Base-by-base conservation (phyloP, 495 filamentous ascomycete genomes). In the Neurospora sublineolata region DNA sequence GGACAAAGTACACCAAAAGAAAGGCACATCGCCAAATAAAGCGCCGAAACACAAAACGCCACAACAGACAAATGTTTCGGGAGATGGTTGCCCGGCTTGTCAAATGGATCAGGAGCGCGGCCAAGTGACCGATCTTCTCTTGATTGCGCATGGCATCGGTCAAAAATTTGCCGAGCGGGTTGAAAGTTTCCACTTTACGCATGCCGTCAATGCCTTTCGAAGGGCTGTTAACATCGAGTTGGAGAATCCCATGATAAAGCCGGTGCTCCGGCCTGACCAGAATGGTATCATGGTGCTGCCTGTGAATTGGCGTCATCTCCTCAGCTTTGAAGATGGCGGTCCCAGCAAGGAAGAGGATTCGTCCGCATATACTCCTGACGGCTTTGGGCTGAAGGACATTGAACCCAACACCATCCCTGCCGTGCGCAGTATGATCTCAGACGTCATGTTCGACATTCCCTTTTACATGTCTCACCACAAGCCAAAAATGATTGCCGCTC, bases 401-500 rank as follows among this genome's bases (percentile, higher is more conserved):
- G 97, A 95, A 4, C 94, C 93, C 0, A 86, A 89, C n/a, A 92
- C 93, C 0, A 91, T 99, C 67, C 93, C 94, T 1, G 92, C 92
- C 5, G 90, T 99, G 0, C 89, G 95, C 11, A 92, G 91, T 74
- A 86, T 99, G 74, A 94, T 99, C 73, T 94, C 91, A 70, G 95
- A 99, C 78, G 93, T 99, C 70, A 97, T 99, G 92, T 88, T 97
- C 6, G 95, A 99, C 77, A 93, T 99, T 40, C 95, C 95, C 0
- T 97, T 97, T 75, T 99, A 98, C 80, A 88, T 99, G 73, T 97
- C 94, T 1, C 92, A 95, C 75, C 95, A 97, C 80, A 95, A 97
- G 75, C 89, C 90, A 1, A 97, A 93, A 80, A 98, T 99, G 94
- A 90, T 97, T 37, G 86, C 89, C 69, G 94, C 94, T 1, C 89